Percentiles rank a stretch among this genome's conserved stretches.
Evolutionary conservation across 208 protist species (phyloP).

Genomic region (Vickermania ingenoplastis): DNA sequence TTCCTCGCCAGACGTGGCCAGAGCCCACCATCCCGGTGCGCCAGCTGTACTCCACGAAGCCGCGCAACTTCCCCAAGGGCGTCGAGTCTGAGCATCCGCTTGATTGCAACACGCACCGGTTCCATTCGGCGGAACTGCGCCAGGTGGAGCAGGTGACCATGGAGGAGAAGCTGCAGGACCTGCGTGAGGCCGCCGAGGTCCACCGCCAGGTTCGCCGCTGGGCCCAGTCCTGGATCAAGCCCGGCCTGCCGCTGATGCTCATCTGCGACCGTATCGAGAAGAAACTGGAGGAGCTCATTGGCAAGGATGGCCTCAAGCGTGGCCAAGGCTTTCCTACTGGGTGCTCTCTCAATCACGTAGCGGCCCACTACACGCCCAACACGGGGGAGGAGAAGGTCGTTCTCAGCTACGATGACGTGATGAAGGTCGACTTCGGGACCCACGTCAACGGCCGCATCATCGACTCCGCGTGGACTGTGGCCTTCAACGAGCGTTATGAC

Average conservation of each 20-base stretch:
- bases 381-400: slow-evolving; percentile 91
- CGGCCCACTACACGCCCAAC: slow-evolving; percentile 98
- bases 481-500: slow-evolving; percentile 96
- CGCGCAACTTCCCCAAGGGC: slow-evolving; percentile 67
- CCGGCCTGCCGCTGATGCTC: slow-evolving; percentile 86
- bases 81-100: slow-evolving; percentile 84
- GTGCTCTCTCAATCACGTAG: slow-evolving; percentile 95
- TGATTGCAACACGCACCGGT: slow-evolving; percentile 87
- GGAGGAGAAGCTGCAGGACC: slow-evolving; percentile 71
- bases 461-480: slow-evolving; percentile 97
- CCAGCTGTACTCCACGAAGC: slow-evolving; percentile 45
- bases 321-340: slow-evolving; percentile 91
- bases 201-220: slow-evolving; percentile 90
- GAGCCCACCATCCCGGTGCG: slow-evolving; percentile 89
- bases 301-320: slow-evolving; percentile 78
- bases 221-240: slow-evolving; percentile 85
- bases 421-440: slow-evolving; percentile 99
- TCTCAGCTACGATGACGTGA: slow-evolving; percentile 92
- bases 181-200: slow-evolving; percentile 84
- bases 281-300: slow-evolving; percentile 72
- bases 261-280: slow-evolving; percentile 92
- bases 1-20: slow-evolving; percentile 84
- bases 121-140: slow-evolving; percentile 88
- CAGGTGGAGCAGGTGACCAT: slow-evolving; percentile 69
- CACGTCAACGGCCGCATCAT: slow-evolving; percentile 97